phyloP scores from a whole-genome alignment of 202 grass and related monocot genomes.

The Schoenoplectus triqueter region DNA sequence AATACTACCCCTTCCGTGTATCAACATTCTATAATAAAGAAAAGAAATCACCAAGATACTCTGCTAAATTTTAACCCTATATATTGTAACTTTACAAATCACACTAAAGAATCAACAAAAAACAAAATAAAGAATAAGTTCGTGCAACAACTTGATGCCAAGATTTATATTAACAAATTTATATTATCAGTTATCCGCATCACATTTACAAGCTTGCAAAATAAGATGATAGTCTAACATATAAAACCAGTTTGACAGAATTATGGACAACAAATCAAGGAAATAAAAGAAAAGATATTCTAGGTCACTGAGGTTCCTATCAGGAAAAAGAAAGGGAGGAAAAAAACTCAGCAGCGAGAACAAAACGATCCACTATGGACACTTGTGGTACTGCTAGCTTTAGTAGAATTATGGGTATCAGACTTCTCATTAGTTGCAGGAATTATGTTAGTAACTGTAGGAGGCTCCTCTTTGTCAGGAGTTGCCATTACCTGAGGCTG shows the following conservation, averaged over 20 bases:
- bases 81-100: neutral
- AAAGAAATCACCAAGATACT: too few species aligned
- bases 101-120: neutral
- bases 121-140: neutral
- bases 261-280: neutral
- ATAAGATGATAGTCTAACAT: neutral
- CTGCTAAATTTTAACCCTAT: too few species aligned
- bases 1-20: too few species aligned
- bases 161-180: neutral
- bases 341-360: conserved; percentile 25
- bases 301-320: neutral
- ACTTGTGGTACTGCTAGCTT: conserved; percentile 5
- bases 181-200: neutral
- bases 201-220: neutral
- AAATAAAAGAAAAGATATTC: neutral
- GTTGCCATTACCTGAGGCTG: neutral
- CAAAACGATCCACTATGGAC: neutral
- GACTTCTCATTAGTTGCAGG: neutral
- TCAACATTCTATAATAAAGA: too few species aligned
- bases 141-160: neutral
- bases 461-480: neutral
- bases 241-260: neutral
- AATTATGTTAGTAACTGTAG: neutral
- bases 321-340: neutral
- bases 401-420: neutral